phyloP scores from a whole-genome alignment of 371 early-diverging fungal genomes.

The Fennellomyces sp. region DNA sequence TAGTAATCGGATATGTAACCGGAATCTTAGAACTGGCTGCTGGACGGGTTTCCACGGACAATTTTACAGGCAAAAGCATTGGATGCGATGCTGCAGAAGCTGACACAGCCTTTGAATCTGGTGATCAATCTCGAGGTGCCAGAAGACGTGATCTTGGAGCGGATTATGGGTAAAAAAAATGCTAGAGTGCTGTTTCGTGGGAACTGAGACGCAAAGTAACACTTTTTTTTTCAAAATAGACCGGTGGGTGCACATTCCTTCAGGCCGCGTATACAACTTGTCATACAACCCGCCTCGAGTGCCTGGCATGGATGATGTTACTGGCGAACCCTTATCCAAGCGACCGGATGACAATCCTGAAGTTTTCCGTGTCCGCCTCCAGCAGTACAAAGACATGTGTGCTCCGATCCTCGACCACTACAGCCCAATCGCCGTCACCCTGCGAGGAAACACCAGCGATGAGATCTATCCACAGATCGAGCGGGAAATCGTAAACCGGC shows the following conservation, averaged over 20 bases:
- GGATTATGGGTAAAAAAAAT: conserved; percentile 74
- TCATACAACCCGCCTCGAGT: conserved; percentile 92
- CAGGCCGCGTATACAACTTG: conserved; percentile 92
- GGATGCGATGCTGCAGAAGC: conserved; percentile 62
- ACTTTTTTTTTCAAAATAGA: conserved; percentile 42
- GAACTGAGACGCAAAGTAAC: neutral
- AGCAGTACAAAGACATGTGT: conserved; percentile 76
- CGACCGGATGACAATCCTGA: conserved; percentile 93
- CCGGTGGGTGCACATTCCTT: conserved; percentile 93
- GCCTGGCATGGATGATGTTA: conserved; percentile 88
- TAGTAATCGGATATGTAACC: too few relatives aligned
- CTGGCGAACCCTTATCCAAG: conserved; percentile 88
- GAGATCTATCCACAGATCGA: conserved; percentile 88
- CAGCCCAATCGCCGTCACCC: conserved; percentile 64
- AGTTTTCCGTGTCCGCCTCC: conserved; percentile 78
- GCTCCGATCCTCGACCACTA: conserved; percentile 86
- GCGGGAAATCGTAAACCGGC: conserved; percentile 47
- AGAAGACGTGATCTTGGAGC: conserved; percentile 84
- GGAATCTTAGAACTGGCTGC: conserved; percentile 76
- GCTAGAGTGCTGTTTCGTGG: neutral
- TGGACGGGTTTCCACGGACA: conserved; percentile 98
- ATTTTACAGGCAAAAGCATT: conserved; percentile 83
- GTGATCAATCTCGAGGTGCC: conserved; percentile 93
- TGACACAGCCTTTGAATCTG: conserved; percentile 72
- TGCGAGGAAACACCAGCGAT: conserved; percentile 82